Conservation (phyloP, 2,329 filamentous ascomycete species). For the Fusarium tanahbumbuense region DNA sequence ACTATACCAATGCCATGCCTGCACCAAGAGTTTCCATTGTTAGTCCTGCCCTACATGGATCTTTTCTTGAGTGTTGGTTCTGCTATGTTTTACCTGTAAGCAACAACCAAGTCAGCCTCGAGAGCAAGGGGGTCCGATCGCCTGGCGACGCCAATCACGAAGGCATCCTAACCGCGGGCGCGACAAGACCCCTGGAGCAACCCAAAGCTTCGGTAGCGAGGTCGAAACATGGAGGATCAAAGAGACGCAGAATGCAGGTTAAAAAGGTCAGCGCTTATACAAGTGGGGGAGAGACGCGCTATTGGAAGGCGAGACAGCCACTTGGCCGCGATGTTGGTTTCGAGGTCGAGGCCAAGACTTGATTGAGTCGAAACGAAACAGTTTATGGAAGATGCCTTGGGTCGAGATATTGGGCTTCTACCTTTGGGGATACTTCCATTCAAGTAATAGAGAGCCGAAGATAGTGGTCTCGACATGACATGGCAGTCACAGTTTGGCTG, state of each 20-base stretch:
- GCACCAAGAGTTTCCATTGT: constrained; percentile 25
- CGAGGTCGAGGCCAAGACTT: constrained; percentile 11
- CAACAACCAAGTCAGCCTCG: constrained; percentile 36
- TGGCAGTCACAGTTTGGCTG: background rate
- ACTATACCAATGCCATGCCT: constrained; percentile 11
- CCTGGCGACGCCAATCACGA: constrained; percentile 42
- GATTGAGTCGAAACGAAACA: constrained; percentile 18
- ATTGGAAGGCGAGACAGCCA: constrained; percentile 43
- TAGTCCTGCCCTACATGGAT: constrained; percentile 30
- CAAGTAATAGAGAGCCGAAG: background rate
- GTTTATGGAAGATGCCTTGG: constrained; percentile 7
- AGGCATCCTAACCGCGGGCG: constrained; percentile 43
- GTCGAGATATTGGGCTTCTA: constrained; percentile 14
- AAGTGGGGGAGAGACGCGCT: constrained; percentile 39
- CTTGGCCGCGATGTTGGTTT: constrained; percentile 31
- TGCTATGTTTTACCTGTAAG: constrained; percentile 21
- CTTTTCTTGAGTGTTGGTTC: constrained; percentile 39
- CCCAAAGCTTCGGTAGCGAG: constrained; percentile 41
- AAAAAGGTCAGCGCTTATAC: constrained; percentile 43
- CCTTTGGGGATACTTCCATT: background rate
- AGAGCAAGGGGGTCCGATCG: constrained; percentile 33
- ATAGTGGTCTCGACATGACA: background rate
- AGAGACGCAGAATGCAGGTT: constrained; percentile 20
- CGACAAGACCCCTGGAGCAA: constrained; percentile 34
- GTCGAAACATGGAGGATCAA: constrained; percentile 13